Evolutionary conservation across 306 rosid genomes (phyloP), one percentile per base, ranked within the genome.

Genomic region (Senna tora): DNA sequence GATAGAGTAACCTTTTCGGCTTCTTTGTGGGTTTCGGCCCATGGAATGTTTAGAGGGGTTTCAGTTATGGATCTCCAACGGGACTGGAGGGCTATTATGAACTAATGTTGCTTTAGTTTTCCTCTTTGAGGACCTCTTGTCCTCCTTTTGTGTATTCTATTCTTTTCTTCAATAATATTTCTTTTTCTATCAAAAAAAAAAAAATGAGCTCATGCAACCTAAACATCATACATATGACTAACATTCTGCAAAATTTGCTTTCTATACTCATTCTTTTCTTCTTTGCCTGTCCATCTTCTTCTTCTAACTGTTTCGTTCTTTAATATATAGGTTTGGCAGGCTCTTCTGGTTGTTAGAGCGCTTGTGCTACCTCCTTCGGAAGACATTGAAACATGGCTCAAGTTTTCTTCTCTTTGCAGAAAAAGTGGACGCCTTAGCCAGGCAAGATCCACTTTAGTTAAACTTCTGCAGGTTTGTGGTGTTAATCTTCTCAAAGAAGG

Each of bases 321-420:
- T 78, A 66, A 61, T 64, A 68, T 58, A 74, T 82, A 94, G 99
- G 97, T 94, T 72, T 94, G 99, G 99, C 99, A 91, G 75, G 83
- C 0, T 16, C 84, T 94, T 77, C 83, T 94, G 82, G 87, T 67
- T 73, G 89, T 94, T 67, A 87, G 97, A 79, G 94, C 97, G 20
- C 97, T 94, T 72, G 96, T 94, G 79, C 84, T 94, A 10, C 97
- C 99, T 80, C 99, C 97, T 51, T 82, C 86, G 21, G 99, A 94
- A 73, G 97, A 94, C 54, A 58, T 87, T 77, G 96, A 94, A 56
- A 91, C 97, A 60, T 91, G 99, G 99, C 96, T 94, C 41, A 89
- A 94, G 85, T 94, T 89, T 76, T 95, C 96, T 70, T 83, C 92
- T 64, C 97, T 89, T 72, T 91, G 99, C 82, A 86, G 89, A 77